Evolutionary conservation across 305 asterid species (phyloP), one percentile per base, ranked within the genome.

Genomic region (Fraxinus paxiana): DNA sequence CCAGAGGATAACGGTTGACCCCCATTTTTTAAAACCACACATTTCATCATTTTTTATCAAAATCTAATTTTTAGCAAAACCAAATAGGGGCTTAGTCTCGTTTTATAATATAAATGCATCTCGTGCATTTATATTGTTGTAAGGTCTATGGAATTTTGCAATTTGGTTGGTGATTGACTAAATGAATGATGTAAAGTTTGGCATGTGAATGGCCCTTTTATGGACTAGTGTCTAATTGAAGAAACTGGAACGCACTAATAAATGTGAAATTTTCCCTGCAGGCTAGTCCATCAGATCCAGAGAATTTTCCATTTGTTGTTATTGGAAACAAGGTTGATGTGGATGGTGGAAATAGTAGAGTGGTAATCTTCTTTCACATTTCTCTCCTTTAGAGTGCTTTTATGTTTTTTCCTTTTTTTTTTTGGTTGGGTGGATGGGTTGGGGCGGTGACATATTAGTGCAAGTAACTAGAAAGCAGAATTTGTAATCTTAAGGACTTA

Each of bases 201-300:
- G 15, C 35, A 22, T 22, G 7, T 5, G 26, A 10, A 24, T 18
- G 17, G 1, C 34, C 28, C 35, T 65, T 65, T 22, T 26, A 22
- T 65, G 72, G 35, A 65, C 30, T 59, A 59, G 15, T 20, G 70
- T 59, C 35, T 18, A 67, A 67, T 54, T 78, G 75, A 80, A 28
- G 80, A 37, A 51, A 48, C 15, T 22, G 28, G 34, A 51, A 63
- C 28, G 9, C 77, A 26, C 83, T 82, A 38, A 85, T 13, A 8
- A 41, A 75, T 22, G 18, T 24, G 63, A 31, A 75, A 56, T 63
- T 83, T 80, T 34, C 38, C 12, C 65, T 89, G 91, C 98, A 95
- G 99, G 99, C 99, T 41, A 92, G 96, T 84, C 99, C 99, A 67
- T 86, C 98, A 5, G 99, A 95, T 87, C 99, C 98, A 34, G 99